A percentile compares a stretch with the other conserved stretches of the same genome.
phyloP scores from a whole-genome alignment of 768 basidiomycete genomes.

The Phanerodontia chrysosporium region DNA sequence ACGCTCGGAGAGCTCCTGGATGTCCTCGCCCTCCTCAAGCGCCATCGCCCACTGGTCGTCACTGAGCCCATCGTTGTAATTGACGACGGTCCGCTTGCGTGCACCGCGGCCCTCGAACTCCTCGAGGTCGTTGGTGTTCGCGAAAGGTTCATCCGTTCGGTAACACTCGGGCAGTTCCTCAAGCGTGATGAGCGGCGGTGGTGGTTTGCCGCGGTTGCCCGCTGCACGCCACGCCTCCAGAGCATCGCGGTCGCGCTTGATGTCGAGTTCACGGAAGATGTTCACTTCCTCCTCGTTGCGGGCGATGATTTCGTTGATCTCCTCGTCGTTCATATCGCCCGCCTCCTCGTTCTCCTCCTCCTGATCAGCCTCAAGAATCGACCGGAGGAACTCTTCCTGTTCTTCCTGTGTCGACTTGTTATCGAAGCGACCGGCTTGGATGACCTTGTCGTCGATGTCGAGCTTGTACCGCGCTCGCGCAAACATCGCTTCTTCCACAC shows the following conservation, averaged over 20 bases:
- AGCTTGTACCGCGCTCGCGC: constrained; percentile 93
- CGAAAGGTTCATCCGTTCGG: constrained; percentile 78
- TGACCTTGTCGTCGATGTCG: constrained; percentile 98
- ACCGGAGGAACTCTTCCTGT: constrained; percentile 92
- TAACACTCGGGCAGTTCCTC: constrained; percentile 94
- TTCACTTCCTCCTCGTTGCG: constrained; percentile 74
- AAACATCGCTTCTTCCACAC: constrained; percentile 97
- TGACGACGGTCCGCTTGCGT: constrained; percentile 77
- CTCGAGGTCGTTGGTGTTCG: constrained; percentile 55
- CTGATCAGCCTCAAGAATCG: constrained; percentile 85
- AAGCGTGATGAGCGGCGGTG: constrained; percentile 71
- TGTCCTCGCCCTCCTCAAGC: constrained; percentile 76
- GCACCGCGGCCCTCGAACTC: constrained; percentile 79
- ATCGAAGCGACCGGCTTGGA: constrained; percentile 98
- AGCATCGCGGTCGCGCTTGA: constrained; percentile 67
- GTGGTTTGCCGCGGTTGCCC: constrained; percentile 77
- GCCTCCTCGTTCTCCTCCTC: constrained; percentile 88
- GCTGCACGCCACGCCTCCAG: constrained; percentile 62
- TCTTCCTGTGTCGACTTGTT: constrained; percentile 98
- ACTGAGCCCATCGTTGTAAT: constrained; percentile 89
- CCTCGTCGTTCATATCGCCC: constrained; percentile 90
- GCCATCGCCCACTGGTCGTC: constrained; percentile 94
- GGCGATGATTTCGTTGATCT: constrained; percentile 89
- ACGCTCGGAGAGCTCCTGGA: constrained; percentile 68
- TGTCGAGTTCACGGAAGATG: constrained; percentile 81